These are phyloP conservation scores for Epichloe coenophiala DNA, from an alignment of 2,329 filamentous ascomycete species.

Conservation along the genomic window DNA sequence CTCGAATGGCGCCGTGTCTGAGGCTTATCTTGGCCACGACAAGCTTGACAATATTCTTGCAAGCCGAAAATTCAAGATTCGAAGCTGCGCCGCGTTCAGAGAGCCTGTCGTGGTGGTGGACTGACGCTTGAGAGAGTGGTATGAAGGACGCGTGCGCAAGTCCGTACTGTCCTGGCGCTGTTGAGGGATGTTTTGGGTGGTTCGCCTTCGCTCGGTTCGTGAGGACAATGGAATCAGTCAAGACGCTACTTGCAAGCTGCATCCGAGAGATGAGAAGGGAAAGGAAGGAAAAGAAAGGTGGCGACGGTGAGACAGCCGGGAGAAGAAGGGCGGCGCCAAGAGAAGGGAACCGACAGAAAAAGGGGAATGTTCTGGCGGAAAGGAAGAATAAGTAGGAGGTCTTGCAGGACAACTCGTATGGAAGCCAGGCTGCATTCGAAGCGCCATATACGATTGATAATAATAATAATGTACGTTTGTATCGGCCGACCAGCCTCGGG, in stretches of 20 bases:
- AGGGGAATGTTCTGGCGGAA: background rate
- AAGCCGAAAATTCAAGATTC: background rate
- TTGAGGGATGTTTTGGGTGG: background rate
- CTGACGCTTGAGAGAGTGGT: background rate
- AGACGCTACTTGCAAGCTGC: background rate
- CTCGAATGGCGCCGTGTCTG: background rate
- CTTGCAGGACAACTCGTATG: background rate
- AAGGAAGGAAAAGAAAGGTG: constrained; percentile 4
- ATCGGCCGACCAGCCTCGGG: background rate
- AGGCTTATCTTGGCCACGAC: background rate
- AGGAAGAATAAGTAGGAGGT: background rate
- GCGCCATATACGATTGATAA: background rate
- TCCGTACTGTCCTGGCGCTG: background rate
- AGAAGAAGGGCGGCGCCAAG: constrained; percentile 3
- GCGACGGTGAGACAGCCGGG: constrained; percentile 6
- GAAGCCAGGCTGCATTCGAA: background rate
- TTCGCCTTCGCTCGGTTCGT: background rate
- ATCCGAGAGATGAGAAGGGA: background rate
- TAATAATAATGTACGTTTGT: background rate
- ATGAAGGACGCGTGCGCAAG: background rate
- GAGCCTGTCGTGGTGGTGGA: background rate
- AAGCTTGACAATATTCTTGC: background rate
- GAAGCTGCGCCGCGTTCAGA: background rate
- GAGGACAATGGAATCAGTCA: background rate
- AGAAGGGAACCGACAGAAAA: background rate